Percentiles rank a stretch among this genome's conserved stretches.
Evolutionary conservation across 2,329 filamentous ascomycete genomes (phyloP).

Genomic region (Xylariaceae sp.): DNA sequence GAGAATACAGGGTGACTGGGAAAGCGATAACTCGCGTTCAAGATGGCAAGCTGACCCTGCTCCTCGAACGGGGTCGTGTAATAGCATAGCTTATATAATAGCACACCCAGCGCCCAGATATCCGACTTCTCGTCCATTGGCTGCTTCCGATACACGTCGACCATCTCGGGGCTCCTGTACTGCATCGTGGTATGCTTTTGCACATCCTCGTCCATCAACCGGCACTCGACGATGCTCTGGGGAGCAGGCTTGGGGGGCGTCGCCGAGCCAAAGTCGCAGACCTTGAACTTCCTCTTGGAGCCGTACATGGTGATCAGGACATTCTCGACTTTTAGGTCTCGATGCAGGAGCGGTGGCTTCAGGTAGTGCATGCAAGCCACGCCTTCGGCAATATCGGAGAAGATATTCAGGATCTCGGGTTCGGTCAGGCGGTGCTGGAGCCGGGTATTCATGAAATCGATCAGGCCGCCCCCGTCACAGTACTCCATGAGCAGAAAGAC

Average conservation of each 20-base stretch:
- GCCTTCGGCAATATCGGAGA: conserved; percentile 89
- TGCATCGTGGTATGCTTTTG: conserved; percentile 96
- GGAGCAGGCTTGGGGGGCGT: conserved; percentile 78
- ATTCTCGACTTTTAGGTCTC: conserved; percentile 97
- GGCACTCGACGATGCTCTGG: conserved; percentile 78
- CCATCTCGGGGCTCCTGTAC: conserved; percentile 97
- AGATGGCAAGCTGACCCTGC: conserved; percentile 90
- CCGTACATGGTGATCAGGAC: conserved; percentile 73
- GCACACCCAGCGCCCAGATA: conserved; percentile 92
- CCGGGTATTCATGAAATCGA: conserved; percentile 99
- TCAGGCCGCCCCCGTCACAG: conserved; percentile 88
- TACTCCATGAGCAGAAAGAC: conserved; percentile 98
- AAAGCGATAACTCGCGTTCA: conserved; percentile 92
- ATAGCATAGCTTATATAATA: conserved; percentile 97
- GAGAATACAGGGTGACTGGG: conserved; percentile 85
- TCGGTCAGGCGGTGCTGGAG: conserved; percentile 94
- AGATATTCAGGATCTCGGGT: conserved; percentile 95
- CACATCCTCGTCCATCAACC: conserved; percentile 91
- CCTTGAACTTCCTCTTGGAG: conserved; percentile 73
- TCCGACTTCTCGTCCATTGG: conserved; percentile 98
- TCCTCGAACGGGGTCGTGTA: conserved; percentile 99
- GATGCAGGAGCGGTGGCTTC: conserved; percentile 83
- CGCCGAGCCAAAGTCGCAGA: conserved; percentile 95
- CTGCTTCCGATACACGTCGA: conserved; percentile 93
- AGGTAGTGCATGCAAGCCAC: conserved; percentile 99